phyloP scores from a whole-genome alignment of 2,329 filamentous ascomycete species.

The Neofusicoccum parvum region DNA sequence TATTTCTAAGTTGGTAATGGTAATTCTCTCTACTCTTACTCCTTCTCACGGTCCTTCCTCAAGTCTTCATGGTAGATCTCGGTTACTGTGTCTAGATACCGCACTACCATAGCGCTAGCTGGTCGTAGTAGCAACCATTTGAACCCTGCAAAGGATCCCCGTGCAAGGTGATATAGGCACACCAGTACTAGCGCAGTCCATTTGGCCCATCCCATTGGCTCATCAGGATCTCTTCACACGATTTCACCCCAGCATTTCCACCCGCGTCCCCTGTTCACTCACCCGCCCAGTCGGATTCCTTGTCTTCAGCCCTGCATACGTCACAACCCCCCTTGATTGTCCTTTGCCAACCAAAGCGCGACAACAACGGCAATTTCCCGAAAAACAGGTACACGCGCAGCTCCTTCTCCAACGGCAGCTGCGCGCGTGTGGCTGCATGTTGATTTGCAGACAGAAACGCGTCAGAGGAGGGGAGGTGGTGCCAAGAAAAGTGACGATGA shows the following conservation, averaged over 20 bases:
- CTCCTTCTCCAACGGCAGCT: neutral
- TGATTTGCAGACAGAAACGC: neutral
- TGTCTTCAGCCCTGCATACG: constrained; percentile 1
- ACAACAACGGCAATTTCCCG: neutral
- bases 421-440: neutral
- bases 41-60: too few relatives aligned
- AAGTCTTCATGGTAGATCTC: too few relatives aligned
- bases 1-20: too few relatives aligned
- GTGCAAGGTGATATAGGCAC: too few relatives aligned
- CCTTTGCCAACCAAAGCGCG: neutral
- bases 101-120: too few relatives aligned
- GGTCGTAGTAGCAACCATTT: too few relatives aligned
- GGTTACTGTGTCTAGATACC: too few relatives aligned
- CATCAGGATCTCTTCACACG: neutral
- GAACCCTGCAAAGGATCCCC: too few relatives aligned
- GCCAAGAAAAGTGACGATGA: constrained; percentile 2
- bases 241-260: neutral
- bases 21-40: too few relatives aligned
- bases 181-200: neutral
- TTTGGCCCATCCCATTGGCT: neutral
- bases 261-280: neutral
- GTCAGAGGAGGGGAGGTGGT: neutral
- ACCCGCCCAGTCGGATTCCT: neutral
- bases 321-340: neutral
- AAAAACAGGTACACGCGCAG: constrained; percentile 6